Evolutionary conservation across 108 stramenopile genomes (phyloP), one percentile per base, ranked within the genome.

Genomic region (Stephanodiscus minutulus): DNA sequence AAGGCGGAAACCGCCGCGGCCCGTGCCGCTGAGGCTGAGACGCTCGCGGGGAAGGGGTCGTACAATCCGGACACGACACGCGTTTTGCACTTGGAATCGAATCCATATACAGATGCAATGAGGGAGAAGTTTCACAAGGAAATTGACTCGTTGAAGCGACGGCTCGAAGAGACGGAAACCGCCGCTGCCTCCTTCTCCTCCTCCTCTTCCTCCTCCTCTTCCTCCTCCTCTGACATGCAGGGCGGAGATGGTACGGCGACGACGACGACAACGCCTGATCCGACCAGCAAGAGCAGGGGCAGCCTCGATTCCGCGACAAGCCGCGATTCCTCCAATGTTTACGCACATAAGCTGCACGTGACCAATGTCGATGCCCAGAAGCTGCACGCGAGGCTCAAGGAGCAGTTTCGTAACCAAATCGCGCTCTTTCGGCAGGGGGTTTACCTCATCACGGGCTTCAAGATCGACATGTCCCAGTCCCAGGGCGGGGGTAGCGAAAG

Each of bases 371-470:
- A 98, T 71, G 86, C 89, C 17, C 83, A 90, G 43, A 97, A 96
- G 72, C 71, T 95, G 33, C 90, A 95, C 63, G 81, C 90, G 47
- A 91, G 97, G 7, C 83, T 98, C 61, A 96, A 96, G 61, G 87
- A 96, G 73, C 81, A 80, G 28, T 98, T 98, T 85, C 86, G 85
- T 68, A 92, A 97, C 60, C 94, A 93, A 73, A 96, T 95, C 69
- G 87, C 77, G 24, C 71, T 89, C 28, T 98, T 93, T 70, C 86
- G 96, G 8, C 95, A 98, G 55, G 96, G 95, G 4, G 97, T 98
- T 0, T 96, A 96, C 57, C 78, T 96, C 27, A 81, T 98, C 52
- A 97, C 96, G 4, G 97, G 97, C 1, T 94, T 72, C 77, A 97
- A 96, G 69, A 84, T 98, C 39, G 98, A 98, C 76, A 95, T 98